Conservation (phyloP, 257 asterid genomes). For the Solanum ossicruentum region DNA sequence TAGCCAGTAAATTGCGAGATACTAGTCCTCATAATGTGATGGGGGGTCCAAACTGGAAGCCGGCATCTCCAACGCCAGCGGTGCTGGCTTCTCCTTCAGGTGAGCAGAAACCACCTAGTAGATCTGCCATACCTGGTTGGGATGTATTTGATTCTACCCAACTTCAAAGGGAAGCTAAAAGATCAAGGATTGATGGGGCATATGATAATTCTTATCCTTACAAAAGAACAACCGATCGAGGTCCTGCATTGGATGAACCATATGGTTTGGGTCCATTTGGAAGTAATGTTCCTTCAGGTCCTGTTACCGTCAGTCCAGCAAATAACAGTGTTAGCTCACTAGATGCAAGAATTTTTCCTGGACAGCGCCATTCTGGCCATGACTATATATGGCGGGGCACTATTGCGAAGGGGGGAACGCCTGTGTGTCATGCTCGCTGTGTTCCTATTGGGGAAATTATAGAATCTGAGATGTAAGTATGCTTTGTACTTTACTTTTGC, state of each 20-base stretch:
- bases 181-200: slow-evolving; percentile 52
- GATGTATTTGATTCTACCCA: slow-evolving; percentile 56
- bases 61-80: slow-evolving; percentile 62
- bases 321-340: slow-evolving; percentile 12
- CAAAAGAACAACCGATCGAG: slow-evolving; percentile 30
- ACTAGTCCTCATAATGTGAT: slow-evolving; percentile 32
- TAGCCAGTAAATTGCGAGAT: slow-evolving; percentile 32
- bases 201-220: slow-evolving; percentile 25
- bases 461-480: slow-evolving; percentile 62
- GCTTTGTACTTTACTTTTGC: not conserved
- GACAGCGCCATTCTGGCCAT: slow-evolving; percentile 33
- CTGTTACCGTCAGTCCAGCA: slow-evolving; percentile 11
- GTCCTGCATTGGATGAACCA: slow-evolving; percentile 6
- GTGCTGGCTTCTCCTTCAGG: slow-evolving; percentile 52
- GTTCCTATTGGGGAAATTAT: slow-evolving; percentile 67
- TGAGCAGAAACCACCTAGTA: slow-evolving; percentile 25
- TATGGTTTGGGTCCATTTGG: slow-evolving; percentile 24
- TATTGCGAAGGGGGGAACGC: slow-evolving; percentile 90
- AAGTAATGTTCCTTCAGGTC: slow-evolving; percentile 19
- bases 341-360: slow-evolving; percentile 19
- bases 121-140: slow-evolving; percentile 53
- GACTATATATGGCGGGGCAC: slow-evolving; percentile 82
- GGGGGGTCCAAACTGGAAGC: slow-evolving; percentile 70
- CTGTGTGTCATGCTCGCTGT: slow-evolving; percentile 95
- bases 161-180: slow-evolving; percentile 66